Base-by-base conservation (phyloP, 2,329 filamentous ascomycete genomes). In the Trichoderma citrinoviride region DNA sequence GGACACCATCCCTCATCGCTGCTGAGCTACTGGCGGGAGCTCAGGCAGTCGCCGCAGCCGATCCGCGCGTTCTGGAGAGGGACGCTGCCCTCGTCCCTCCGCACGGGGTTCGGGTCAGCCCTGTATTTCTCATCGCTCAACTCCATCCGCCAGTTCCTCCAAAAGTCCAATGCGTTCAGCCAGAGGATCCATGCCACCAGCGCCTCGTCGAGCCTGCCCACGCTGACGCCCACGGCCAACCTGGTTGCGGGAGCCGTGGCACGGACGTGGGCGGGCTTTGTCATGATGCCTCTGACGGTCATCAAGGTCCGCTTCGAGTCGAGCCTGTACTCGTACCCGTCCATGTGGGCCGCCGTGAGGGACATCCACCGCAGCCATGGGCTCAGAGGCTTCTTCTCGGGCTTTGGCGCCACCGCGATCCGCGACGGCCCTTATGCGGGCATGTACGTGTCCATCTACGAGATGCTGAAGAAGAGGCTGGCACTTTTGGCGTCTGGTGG, bases 251-350 rank as follows among this genome's bases (percentile, higher is more conserved):
- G 95, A 10, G 93, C 93, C 7, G 82, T 88, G 19, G 93, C 95
- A 25, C 85, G 95, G 61, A 93, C 92, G 1, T 88, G 90, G 60
- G 94, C 94, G 0, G 95, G 95, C 43, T 91, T 97, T 73, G 80
- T 96, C 52, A 87, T 98, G 78, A 98, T 97, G 91, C 95, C 95
- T 1, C 86, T 98, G 67, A 99, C 95, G 1, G 90, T 99, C 50
- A 89, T 99, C 73, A 99, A 99, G 75, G 95, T 98, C 49, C 91
- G 95, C 50, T 98, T 96, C 74, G 95, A 99, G 77, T 94, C 90
- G 27, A 93, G 85, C 67, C 81, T 94, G 49, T 99, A 97, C 79
- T 80, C 86, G 3, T 98, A 98, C 79, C 84, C 84, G 25, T 94
- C 92, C 1, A 81, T 98, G 25, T 78, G 84, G 46, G 83, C 87